These are phyloP conservation scores for Abrus pulchellus DNA, from an alignment of 306 rosid species.

Conservation along the genomic window DNA sequence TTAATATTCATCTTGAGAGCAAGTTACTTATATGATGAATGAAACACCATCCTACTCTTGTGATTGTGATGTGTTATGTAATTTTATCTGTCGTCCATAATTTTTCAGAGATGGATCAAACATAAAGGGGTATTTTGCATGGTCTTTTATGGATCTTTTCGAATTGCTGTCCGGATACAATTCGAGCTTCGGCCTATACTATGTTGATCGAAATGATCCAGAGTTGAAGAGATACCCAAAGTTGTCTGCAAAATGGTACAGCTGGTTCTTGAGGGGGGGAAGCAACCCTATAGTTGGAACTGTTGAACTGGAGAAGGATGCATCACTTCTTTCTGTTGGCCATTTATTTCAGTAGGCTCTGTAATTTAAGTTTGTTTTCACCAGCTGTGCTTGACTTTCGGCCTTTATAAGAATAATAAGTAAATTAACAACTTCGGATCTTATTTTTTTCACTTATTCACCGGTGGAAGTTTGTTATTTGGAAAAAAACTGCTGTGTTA, in stretches of 20 bases:
- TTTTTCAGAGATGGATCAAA: slow-evolving; percentile 58
- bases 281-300: slow-evolving; percentile 9
- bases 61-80: neutral
- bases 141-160: slow-evolving; percentile 59
- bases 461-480: too few species aligned
- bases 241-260: slow-evolving; percentile 60
- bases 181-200: slow-evolving; percentile 52
- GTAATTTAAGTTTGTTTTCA: neutral
- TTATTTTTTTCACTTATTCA: too few species aligned
- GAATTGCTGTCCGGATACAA: slow-evolving; percentile 50
- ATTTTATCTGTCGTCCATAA: neutral
- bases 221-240: slow-evolving; percentile 60
- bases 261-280: slow-evolving; percentile 41
- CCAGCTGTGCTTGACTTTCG: too few species aligned
- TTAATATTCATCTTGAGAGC: neutral
- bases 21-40: neutral
- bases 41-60: neutral
- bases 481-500: too few species aligned
- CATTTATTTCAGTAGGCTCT: slow-evolving; percentile 42
- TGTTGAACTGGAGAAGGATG: slow-evolving; percentile 43
- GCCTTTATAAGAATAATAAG: too few species aligned
- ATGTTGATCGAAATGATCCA: slow-evolving; percentile 55
- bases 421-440: too few species aligned
- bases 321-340: slow-evolving; percentile 42
- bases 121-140: slow-evolving; percentile 54